phyloP scores from a whole-genome alignment of 768 basidiomycete species.

The Kwoniella mangroviensis region DNA sequence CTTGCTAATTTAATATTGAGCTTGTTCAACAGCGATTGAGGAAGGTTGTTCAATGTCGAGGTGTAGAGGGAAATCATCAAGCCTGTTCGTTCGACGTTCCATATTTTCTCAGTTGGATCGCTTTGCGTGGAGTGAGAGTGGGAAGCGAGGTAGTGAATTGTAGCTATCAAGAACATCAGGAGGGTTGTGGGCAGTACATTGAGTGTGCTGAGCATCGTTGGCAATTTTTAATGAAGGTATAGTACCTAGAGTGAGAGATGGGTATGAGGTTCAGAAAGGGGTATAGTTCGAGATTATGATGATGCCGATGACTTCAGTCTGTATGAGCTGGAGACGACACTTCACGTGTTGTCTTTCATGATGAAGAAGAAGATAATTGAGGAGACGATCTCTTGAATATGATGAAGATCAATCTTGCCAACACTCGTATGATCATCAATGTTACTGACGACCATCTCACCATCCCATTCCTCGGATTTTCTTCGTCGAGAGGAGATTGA shows the following conservation, averaged over 20 bases:
- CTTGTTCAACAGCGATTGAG: constrained; percentile 23
- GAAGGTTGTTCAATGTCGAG: constrained; percentile 31
- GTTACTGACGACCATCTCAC: background rate
- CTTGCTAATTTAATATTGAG: background rate
- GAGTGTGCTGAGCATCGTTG: constrained; percentile 14
- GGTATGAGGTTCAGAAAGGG: too few relatives aligned
- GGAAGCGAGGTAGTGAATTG: constrained; percentile 22
- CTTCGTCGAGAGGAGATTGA: background rate
- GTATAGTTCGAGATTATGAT: too few relatives aligned
- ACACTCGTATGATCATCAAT: background rate
- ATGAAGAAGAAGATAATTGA: background rate
- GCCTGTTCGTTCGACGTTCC: constrained; percentile 29
- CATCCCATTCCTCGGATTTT: too few relatives aligned
- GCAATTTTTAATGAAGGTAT: background rate
- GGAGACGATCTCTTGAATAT: background rate
- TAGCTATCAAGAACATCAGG: constrained; percentile 26
- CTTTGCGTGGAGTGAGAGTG: constrained; percentile 7
- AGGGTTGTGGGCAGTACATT: constrained; percentile 24
- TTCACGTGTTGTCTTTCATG: background rate
- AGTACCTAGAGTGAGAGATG: too few relatives aligned
- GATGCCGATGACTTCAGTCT: too few relatives aligned
- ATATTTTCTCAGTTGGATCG: constrained; percentile 17
- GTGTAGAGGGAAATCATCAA: constrained; percentile 35
- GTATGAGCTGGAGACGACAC: too few relatives aligned
- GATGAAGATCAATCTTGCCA: background rate